Conservation (phyloP, 2,329 filamentous ascomycete genomes). For the Boeremia lycopersici region DNA sequence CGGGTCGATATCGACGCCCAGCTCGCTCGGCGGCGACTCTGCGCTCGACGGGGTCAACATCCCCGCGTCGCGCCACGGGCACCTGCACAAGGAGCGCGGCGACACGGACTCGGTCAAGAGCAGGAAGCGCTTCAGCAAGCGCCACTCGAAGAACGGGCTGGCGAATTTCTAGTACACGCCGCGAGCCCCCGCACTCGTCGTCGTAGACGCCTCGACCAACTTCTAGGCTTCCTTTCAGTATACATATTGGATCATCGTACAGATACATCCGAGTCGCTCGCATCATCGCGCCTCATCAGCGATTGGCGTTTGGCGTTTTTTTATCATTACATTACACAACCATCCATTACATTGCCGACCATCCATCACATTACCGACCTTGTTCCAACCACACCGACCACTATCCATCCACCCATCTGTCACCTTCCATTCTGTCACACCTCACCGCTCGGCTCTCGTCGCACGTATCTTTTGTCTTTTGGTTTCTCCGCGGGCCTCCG, state of each 20-base stretch:
- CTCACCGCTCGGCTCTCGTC: background rate
- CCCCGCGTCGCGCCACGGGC: slow-evolving; percentile 59
- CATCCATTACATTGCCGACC: background rate
- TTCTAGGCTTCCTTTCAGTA: background rate
- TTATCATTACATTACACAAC: background rate
- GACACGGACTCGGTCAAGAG: slow-evolving; percentile 63
- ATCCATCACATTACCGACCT: too few species aligned
- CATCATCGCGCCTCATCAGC: slow-evolving; percentile 31
- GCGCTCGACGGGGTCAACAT: slow-evolving; percentile 53
- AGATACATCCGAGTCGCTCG: slow-evolving; percentile 9
- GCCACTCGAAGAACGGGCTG: slow-evolving; percentile 92
- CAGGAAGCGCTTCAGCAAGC: slow-evolving; percentile 79
- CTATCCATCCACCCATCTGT: too few species aligned
- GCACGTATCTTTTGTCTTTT: background rate
- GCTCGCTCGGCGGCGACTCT: slow-evolving; percentile 68
- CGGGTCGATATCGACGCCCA: slow-evolving; percentile 73
- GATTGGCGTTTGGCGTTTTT: slow-evolving; percentile 35
- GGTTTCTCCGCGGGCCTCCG: background rate
- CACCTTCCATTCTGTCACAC: background rate
- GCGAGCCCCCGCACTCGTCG: slow-evolving; percentile 1
- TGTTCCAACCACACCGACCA: too few species aligned
- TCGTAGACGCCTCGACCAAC: background rate
- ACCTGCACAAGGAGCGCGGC: slow-evolving; percentile 54
- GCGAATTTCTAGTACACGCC: slow-evolving; percentile 71
- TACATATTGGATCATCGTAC: slow-evolving; percentile 15